A percentile compares a stretch with the other conserved stretches of the same genome.
Evolutionary conservation across 129 eudicot genomes (phyloP).

Genomic region (Chrysanthemum lavandulifolium): DNA sequence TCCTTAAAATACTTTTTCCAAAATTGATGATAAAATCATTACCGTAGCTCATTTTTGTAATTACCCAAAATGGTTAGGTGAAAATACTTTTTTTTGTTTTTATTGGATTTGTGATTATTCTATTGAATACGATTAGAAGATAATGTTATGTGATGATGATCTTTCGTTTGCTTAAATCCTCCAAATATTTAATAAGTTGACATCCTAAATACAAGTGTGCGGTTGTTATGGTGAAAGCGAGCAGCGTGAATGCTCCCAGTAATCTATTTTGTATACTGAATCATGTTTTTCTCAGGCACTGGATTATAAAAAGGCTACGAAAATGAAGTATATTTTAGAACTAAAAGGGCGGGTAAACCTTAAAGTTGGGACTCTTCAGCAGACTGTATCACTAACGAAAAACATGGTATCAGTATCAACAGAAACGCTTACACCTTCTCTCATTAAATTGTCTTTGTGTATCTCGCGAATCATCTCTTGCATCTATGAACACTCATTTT

Average conservation of each 20-base stretch:
- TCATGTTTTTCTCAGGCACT: slow-evolving; percentile 38
- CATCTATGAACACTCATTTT: slow-evolving; percentile 68
- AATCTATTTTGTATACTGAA: neutral
- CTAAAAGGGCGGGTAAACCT: slow-evolving; percentile 66
- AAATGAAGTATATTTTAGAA: slow-evolving; percentile 56
- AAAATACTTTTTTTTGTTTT: too few species aligned
- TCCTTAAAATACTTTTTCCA: neutral
- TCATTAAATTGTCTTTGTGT: slow-evolving; percentile 78
- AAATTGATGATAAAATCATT: neutral
- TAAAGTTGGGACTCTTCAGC: slow-evolving; percentile 57
- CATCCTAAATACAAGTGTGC: too few species aligned
- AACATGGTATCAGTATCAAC: slow-evolving; percentile 67
- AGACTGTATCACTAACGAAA: slow-evolving; percentile 47
- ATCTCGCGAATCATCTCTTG: slow-evolving; percentile 75
- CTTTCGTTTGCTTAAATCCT: too few species aligned
- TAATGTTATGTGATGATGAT: too few species aligned
- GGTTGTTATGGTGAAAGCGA: too few species aligned
- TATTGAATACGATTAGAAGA: too few species aligned
- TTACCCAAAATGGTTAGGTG: too few species aligned
- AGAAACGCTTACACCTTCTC: slow-evolving; percentile 70
- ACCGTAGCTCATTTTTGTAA: too few species aligned
- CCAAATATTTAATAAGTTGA: too few species aligned
- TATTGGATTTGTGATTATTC: too few species aligned
- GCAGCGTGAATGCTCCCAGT: neutral
- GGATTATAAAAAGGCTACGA: slow-evolving; percentile 66